Evolutionary conservation across 805 yeast genomes (phyloP), one percentile per base, ranked within the genome.

Genomic region (Starmerella floris): DNA sequence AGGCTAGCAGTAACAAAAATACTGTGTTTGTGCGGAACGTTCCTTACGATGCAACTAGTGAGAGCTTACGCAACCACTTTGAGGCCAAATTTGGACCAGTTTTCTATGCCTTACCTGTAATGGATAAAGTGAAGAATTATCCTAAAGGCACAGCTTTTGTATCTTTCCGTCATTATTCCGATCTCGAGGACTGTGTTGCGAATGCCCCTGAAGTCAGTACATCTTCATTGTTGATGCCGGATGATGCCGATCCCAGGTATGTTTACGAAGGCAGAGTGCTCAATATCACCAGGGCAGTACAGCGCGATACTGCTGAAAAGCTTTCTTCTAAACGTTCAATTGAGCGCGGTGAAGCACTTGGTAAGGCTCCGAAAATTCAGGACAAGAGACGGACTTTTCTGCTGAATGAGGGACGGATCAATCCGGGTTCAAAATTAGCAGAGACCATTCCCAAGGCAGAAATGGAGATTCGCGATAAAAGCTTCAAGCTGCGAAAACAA

Each of bases 111-210:
- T 69, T 91, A 35, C 95, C 97, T 0, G 98, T 91, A 13, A 68
- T 79, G 49, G 98, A 91, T 56, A 81, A 69, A 56, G 79, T 69
- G 42, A 77, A 94, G 2, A 94, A 93, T 5, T 65, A 83, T 46
- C 88, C 97, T 11, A 82, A 72, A 59, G 98, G 98, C 49, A 80
- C 95, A 1, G 98, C 95, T 0, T 91, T 91, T 59, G 94, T 91
- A 34, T 94, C 95, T 0, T 91, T 91, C 58, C 62, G 60, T 39
- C 65, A 70, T 20, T 74, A 73, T 41, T 76, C 70, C 4, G 73
- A 80, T 3, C 82, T 75, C 54, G 69, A 70, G 26, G 70, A 72
- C 41, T 87, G 96, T 63, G 58, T 87, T 28, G 67, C 68, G 4
- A 70, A 76, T 54, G 95, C 96, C 0, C 97, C 98, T 21, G 73